phyloP scores from a whole-genome alignment of 2,329 filamentous ascomycete species.

The Xylariaceae sp. region DNA sequence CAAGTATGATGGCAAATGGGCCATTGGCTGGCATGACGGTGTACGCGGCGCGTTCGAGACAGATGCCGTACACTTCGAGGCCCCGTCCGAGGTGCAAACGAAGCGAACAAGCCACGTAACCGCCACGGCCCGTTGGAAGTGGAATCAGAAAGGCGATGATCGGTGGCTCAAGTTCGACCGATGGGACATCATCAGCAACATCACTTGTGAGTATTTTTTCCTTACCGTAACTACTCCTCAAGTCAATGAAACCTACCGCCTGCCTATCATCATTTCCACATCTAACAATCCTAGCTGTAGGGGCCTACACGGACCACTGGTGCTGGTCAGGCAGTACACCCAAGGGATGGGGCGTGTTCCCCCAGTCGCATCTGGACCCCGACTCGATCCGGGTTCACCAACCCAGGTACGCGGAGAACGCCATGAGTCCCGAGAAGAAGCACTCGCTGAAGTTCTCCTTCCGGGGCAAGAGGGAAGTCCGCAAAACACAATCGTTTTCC shows the following conservation, averaged over 20 bases:
- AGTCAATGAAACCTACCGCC: background rate
- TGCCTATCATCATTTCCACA: background rate
- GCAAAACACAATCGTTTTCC: slow-evolving; percentile 20
- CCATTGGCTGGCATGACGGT: slow-evolving; percentile 53
- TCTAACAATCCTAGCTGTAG: slow-evolving; percentile 20
- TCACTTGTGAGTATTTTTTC: slow-evolving; percentile 29
- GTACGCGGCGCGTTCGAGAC: slow-evolving; percentile 45
- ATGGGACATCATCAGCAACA: slow-evolving; percentile 62
- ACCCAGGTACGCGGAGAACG: slow-evolving; percentile 26
- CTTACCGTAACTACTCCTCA: background rate
- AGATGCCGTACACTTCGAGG: slow-evolving; percentile 45
- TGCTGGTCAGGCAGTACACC: slow-evolving; percentile 33
- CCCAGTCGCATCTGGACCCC: slow-evolving; percentile 32
- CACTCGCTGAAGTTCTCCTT: slow-evolving; percentile 27
- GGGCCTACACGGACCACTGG: slow-evolving; percentile 32
- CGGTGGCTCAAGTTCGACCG: slow-evolving; percentile 59
- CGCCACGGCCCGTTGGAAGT: slow-evolving; percentile 50
- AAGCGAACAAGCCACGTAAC: slow-evolving; percentile 43
- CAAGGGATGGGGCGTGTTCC: slow-evolving; percentile 33
- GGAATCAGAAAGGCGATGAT: slow-evolving; percentile 42
- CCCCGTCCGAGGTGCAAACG: slow-evolving; percentile 43
- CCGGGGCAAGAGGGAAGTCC: slow-evolving; percentile 24
- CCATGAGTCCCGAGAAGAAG: slow-evolving; percentile 31
- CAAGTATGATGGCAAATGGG: slow-evolving; percentile 51
- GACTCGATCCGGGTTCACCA: slow-evolving; percentile 25